A percentile compares a stretch with the other conserved stretches of the same genome.
Evolutionary conservation across 352 stramenopile species (phyloP).

Genomic region (Pythium monospermum): DNA sequence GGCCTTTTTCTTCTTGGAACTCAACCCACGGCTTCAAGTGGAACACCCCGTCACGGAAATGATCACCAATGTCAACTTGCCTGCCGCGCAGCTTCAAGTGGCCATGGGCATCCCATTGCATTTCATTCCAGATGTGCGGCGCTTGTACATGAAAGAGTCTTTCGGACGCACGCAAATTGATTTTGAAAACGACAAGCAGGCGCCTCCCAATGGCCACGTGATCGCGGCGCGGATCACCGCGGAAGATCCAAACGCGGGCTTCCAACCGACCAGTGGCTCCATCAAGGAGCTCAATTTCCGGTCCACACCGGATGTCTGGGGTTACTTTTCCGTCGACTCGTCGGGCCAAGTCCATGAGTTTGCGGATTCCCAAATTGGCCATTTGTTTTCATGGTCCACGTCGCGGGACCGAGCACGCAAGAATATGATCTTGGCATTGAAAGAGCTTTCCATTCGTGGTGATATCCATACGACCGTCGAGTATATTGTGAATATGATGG

Average conservation of each 20-base stretch:
- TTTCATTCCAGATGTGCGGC: conserved; percentile 97
- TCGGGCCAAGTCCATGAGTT: conserved; percentile 99
- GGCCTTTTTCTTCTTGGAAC: conserved; percentile 99
- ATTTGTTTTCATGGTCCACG: conserved; percentile 97
- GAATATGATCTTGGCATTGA: conserved; percentile 97
- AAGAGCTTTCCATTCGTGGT: conserved; percentile 99
- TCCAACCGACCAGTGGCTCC: conserved; percentile 96
- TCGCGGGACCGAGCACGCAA: conserved; percentile 96
- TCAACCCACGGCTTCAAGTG: conserved; percentile 99
- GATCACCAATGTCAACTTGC: conserved; percentile 98
- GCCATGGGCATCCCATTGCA: conserved; percentile 99
- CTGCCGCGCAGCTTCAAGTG: conserved; percentile 96
- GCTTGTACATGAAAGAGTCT: conserved; percentile 95
- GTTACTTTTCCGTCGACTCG: conserved; percentile 99
- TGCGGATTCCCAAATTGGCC: conserved; percentile 99
- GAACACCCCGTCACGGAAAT: conserved; percentile 99
- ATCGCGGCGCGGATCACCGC: conserved; percentile 99
- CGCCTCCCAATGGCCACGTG: conserved; percentile 90
- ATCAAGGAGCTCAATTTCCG: conserved; percentile 99
- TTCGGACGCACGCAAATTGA: conserved; percentile 93
- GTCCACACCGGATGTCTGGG: conserved; percentile 98
- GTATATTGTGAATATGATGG: conserved; percentile 99
- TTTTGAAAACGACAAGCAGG: conserved; percentile 89
- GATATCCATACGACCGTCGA: conserved; percentile 99
- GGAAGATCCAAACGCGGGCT: conserved; percentile 99